Percentiles rank a stretch among this genome's conserved stretches.
phyloP scores from a whole-genome alignment of 495 filamentous ascomycete genomes.

The Daldinia childiae region DNA sequence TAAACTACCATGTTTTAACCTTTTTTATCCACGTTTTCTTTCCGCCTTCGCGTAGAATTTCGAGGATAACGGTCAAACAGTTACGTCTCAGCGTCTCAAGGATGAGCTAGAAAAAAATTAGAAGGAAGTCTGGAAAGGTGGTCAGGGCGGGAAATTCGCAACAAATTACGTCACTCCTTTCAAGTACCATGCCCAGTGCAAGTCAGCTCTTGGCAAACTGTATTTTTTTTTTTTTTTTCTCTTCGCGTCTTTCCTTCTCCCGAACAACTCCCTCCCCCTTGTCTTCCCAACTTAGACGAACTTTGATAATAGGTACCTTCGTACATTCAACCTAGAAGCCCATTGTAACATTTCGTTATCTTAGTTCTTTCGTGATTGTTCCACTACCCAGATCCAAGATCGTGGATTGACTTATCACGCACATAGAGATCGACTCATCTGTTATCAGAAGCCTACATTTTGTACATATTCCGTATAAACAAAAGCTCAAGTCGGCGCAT shows the following conservation, averaged over 20 bases:
- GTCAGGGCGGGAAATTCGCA: slow-evolving; percentile 40
- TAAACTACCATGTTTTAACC: no score
- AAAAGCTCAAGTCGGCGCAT: background rate
- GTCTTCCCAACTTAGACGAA: slow-evolving; percentile 23
- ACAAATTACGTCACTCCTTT: slow-evolving; percentile 47
- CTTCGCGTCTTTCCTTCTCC: slow-evolving; percentile 6
- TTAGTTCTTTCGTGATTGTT: slow-evolving; percentile 13
- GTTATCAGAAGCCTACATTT: background rate
- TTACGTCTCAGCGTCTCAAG: slow-evolving; percentile 4
- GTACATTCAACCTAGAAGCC: background rate
- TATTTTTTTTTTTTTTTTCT: slow-evolving; percentile 16
- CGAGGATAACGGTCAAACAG: background rate
- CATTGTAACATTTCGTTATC: slow-evolving; percentile 22
- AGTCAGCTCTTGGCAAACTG: slow-evolving; percentile 31
- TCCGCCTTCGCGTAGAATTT: slow-evolving; percentile 33
- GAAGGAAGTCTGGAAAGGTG: slow-evolving; percentile 32
- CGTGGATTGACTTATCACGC: slow-evolving; percentile 32
- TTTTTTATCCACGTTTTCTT: background rate
- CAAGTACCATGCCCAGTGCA: slow-evolving; percentile 45
- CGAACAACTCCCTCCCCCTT: slow-evolving; percentile 7
- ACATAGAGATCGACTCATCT: slow-evolving; percentile 35
- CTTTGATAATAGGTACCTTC: slow-evolving; percentile 12
- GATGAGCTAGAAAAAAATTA: slow-evolving; percentile 27
- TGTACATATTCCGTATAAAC: background rate
- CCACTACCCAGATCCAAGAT: slow-evolving; percentile 30